Evolutionary conservation across 208 protist species (phyloP), one percentile per base, ranked within the genome.

Genomic region (Leishmania tarentolae): DNA sequence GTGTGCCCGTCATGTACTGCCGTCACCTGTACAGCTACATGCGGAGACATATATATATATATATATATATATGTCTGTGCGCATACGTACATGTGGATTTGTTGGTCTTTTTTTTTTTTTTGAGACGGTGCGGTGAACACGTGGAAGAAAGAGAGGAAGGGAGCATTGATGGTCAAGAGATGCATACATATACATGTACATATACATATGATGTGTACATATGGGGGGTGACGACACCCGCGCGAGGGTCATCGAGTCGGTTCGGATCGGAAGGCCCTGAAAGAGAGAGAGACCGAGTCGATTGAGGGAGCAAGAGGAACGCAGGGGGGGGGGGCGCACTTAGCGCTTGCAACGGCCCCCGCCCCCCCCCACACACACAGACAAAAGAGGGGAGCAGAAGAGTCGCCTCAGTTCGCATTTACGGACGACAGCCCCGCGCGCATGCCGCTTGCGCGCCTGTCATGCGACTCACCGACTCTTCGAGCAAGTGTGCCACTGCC

Each of bases 391-490:
- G 9, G n/a, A 15, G 46, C 3, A 7, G 6, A 15, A 17, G 15
- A 17, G 24, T 3, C 0, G n/a, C 7, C 59, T 13, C 59, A 66
- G 59, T 11, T 19, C 59, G 59, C 59, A 24, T 19, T n/a, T 40
- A 66, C n/a, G 37, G 31, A 66, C n/a, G 31, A 66, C n/a, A 66
- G 31, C 59, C 17, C 11, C 3, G n/a, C n/a, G 24, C n/a, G 59
- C 59, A 19, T 37, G 13, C 31, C 59, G 6, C 59, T 31, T 19
- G 59, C 24, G 59, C 59, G n/a, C 59, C 37, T 66, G 46, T 37
- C 42, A 78, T 3, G 31, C 79, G 83, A 9, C 57, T 56, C 40
- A 59, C 83, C 6, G 74, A 59, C 46, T 86, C 78, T 72, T 81
- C 79, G 50, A 84, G 52, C 35, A 84, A n/a, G 8, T 61, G 24